Conservation (phyloP, 225 moss, liverwort and hornwort genomes). For the Pleurozium schreberi region DNA sequence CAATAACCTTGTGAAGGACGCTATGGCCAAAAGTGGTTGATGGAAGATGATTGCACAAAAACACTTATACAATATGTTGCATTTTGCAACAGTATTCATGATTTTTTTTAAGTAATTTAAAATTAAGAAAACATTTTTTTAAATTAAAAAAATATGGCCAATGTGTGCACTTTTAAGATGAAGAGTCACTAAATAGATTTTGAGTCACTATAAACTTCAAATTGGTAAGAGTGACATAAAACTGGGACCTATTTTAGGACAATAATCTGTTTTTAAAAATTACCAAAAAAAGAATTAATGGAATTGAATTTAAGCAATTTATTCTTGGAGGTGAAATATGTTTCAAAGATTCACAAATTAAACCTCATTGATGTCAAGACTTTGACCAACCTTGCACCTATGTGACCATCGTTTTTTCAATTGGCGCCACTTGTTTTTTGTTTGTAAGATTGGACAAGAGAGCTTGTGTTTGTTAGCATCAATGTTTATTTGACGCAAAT, state of each 20-base stretch:
- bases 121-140: too few species aligned
- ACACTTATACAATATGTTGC: too few species aligned
- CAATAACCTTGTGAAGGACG: not conserved
- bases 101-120: too few species aligned
- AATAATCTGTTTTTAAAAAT: too few species aligned
- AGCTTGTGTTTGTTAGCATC: not conserved
- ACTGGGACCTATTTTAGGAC: too few species aligned
- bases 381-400: not conserved
- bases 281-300: not conserved
- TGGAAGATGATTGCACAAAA: too few species aligned
- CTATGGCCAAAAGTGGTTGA: not conserved
- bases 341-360: not conserved
- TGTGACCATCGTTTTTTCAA: not conserved
- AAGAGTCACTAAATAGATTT: too few species aligned
- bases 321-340: accelerated
- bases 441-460: not conserved
- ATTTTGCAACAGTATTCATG: too few species aligned
- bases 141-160: too few species aligned
- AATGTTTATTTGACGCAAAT: accelerated
- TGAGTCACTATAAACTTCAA: too few species aligned
- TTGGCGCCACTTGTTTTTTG: not conserved
- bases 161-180: too few species aligned
- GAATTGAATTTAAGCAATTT: not conserved
- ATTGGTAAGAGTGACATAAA: too few species aligned
- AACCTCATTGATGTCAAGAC: accelerated